phyloP scores from a whole-genome alignment of 768 basidiomycete genomes.

The Clitopilus hobsonii region DNA sequence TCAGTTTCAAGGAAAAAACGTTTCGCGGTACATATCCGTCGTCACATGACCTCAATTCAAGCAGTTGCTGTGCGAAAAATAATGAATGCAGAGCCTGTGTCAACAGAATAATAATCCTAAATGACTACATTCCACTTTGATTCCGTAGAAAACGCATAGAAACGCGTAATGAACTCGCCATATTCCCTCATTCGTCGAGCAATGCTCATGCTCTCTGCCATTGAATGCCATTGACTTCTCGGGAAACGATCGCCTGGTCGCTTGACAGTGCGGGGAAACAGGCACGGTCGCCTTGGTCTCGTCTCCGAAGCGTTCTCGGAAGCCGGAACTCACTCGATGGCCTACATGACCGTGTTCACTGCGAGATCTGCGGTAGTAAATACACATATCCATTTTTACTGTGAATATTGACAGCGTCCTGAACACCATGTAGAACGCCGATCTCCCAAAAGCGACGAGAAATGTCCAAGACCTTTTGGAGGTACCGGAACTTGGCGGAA shows the following conservation, averaged over 20 bases:
- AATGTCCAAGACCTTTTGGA: no score
- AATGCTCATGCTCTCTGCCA: neutral
- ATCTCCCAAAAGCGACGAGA: no score
- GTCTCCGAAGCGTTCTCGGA: neutral
- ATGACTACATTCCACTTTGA: neutral
- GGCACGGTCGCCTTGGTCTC: neutral
- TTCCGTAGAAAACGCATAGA: neutral
- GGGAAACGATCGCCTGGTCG: neutral
- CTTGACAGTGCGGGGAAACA: neutral
- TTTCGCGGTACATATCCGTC: neutral
- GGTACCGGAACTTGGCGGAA: neutral
- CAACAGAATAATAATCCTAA: neutral
- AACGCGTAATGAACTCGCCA: neutral
- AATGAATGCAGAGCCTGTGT: neutral
- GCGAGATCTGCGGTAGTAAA: neutral
- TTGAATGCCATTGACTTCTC: neutral
- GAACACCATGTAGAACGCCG: no score
- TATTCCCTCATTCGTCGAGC: neutral
- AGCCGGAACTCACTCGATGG: neutral
- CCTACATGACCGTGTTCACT: neutral
- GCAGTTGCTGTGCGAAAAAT: neutral
- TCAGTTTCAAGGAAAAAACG: slow-evolving; percentile 11
- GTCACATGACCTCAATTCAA: neutral
- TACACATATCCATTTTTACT: no score
- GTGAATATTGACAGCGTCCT: no score